Percentiles rank a stretch among this genome's conserved stretches.
phyloP scores from a whole-genome alignment of 2,329 filamentous ascomycete species.

The Epichloe festucae region DNA sequence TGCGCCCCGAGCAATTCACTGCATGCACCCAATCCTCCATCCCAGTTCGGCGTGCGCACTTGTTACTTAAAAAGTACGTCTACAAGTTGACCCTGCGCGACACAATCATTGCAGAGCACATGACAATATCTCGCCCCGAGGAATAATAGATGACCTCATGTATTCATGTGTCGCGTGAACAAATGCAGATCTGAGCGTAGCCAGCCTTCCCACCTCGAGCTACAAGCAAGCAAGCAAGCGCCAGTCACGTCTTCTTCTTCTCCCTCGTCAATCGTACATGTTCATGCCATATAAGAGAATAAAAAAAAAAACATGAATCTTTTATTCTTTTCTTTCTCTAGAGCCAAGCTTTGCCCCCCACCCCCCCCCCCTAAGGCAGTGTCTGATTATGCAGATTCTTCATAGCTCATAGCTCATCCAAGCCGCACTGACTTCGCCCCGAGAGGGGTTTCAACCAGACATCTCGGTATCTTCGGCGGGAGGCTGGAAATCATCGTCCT shows the following conservation, averaged over 20 bases:
- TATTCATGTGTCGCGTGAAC: not conserved
- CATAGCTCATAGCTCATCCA: not conserved
- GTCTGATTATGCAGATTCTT: not conserved
- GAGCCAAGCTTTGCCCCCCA: not conserved
- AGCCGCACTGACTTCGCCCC: not conserved
- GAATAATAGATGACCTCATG: not conserved
- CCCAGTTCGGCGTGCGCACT: too few species aligned
- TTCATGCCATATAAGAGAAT: not conserved
- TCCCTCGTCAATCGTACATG: not conserved
- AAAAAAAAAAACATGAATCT: not conserved
- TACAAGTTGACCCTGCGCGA: not conserved
- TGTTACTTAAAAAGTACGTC: too few species aligned
- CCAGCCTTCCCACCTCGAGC: not conserved
- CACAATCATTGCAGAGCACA: not conserved
- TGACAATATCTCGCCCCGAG: not conserved
- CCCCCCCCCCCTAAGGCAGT: not conserved
- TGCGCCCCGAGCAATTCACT: too few species aligned
- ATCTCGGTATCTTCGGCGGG: slow-evolving; percentile 57
- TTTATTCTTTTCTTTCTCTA: not conserved
- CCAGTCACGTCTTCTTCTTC: not conserved
- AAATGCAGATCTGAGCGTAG: not conserved
- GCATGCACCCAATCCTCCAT: too few species aligned
- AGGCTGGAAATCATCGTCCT: slow-evolving; percentile 59
- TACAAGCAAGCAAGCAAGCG: not conserved
- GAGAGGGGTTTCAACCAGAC: slow-evolving; percentile 23